phyloP scores from a whole-genome alignment of 164 flowering plant genomes.

The Tetrastigma voinierianum region DNA sequence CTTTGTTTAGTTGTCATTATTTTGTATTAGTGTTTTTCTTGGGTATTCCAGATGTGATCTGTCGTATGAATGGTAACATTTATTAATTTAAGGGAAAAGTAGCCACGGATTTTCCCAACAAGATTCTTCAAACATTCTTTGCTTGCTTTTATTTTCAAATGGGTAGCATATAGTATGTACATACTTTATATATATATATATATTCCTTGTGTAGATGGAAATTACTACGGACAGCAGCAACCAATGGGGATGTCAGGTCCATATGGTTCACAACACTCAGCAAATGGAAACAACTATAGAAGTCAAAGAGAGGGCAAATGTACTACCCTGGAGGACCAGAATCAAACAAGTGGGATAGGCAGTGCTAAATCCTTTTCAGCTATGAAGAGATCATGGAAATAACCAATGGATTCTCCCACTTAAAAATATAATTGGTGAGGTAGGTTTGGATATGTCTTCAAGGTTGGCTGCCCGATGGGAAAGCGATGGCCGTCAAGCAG shows the following conservation, averaged over 20 bases:
- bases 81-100: too few relatives aligned
- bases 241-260: constrained; percentile 19
- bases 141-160: too few relatives aligned
- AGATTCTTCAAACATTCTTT: too few relatives aligned
- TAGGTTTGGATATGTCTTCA: constrained; percentile 65
- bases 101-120: too few relatives aligned
- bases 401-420: constrained; percentile 48
- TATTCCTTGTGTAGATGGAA: constrained; percentile 30
- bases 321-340: constrained; percentile 20
- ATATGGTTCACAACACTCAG: constrained; percentile 17
- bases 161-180: too few relatives aligned
- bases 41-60: too few relatives aligned
- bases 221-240: constrained; percentile 24
- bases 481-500: constrained; percentile 56
- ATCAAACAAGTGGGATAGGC: constrained; percentile 22
- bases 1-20: too few relatives aligned
- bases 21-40: too few relatives aligned
- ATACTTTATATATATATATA: too few relatives aligned
- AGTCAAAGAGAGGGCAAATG: constrained; percentile 26
- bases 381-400: constrained; percentile 57
- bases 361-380: constrained; percentile 32
- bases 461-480: constrained; percentile 51
- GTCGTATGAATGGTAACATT: too few relatives aligned
- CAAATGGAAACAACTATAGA: constrained; percentile 24
- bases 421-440: constrained; percentile 51